A percentile compares a stretch with the other conserved stretches of the same genome.
These are phyloP conservation scores for Rhizopus stolonifer DNA, from an alignment of 371 early-diverging fungal species.

Conservation along the genomic window DNA sequence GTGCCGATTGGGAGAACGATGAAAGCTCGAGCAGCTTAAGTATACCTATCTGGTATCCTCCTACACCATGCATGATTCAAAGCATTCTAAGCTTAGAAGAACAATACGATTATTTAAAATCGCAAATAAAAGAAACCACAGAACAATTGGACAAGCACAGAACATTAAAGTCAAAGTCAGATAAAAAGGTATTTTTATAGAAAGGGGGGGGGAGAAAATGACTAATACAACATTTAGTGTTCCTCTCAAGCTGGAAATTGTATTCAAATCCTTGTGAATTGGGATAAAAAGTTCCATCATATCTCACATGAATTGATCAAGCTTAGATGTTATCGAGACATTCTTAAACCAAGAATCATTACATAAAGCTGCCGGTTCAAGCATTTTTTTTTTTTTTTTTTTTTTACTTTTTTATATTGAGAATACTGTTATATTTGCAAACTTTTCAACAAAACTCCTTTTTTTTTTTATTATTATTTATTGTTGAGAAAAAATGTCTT, in stretches of 20 bases:
- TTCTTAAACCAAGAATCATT: neutral
- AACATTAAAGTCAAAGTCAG: slow-evolving; percentile 3
- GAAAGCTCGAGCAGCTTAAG: neutral
- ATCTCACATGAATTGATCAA: slow-evolving; percentile 19
- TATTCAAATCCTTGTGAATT: slow-evolving; percentile 17
- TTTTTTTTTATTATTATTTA: too few species aligned
- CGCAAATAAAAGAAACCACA: slow-evolving; percentile 8
- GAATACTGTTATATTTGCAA: too few species aligned
- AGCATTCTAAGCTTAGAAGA: slow-evolving; percentile 16
- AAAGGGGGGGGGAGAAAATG: neutral
- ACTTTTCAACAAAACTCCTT: too few species aligned
- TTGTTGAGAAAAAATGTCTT: too few species aligned
- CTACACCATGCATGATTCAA: slow-evolving; percentile 24
- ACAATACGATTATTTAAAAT: slow-evolving; percentile 12
- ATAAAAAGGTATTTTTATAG: slow-evolving; percentile 21
- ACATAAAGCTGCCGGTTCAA: neutral
- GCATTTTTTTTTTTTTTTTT: too few species aligned
- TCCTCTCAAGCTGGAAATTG: neutral
- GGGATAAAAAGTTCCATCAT: slow-evolving; percentile 21
- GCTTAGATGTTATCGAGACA: slow-evolving; percentile 14
- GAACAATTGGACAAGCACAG: slow-evolving; percentile 22
- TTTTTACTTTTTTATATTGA: too few species aligned
- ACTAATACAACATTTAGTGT: neutral
- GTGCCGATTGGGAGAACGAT: neutral
- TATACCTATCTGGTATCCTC: slow-evolving; percentile 29